Conservation (phyloP, 208 protist genomes). For the Leishmania turanica region DNA sequence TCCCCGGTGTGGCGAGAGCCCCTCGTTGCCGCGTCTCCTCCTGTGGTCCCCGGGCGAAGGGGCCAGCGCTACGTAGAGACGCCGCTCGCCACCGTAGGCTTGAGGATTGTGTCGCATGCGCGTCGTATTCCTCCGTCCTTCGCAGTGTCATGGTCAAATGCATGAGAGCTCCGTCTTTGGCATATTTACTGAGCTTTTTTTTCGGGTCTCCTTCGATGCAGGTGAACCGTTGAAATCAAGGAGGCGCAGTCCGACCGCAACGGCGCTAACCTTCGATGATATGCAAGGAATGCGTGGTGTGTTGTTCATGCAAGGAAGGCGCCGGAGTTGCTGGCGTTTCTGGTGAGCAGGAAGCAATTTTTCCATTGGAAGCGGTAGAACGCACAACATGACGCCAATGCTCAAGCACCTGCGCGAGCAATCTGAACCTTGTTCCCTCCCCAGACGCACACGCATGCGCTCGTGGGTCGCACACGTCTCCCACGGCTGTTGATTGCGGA, state of each 20-base stretch:
- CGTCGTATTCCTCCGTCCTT: neutral
- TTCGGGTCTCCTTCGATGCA: neutral
- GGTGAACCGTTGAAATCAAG: neutral
- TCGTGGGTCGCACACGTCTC: neutral
- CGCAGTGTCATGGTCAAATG: neutral
- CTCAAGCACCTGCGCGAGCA: neutral
- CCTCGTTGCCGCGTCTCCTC: neutral
- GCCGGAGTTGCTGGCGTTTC: no score
- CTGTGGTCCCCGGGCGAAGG: neutral
- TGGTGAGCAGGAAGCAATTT: no score
- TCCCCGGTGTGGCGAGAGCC: neutral
- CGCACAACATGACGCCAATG: no score
- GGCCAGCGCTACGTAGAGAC: neutral
- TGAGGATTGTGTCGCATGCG: neutral
- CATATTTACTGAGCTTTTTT: neutral
- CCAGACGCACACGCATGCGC: neutral
- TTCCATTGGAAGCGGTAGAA: no score
- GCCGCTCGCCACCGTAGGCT: neutral
- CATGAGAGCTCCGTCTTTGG: no score
- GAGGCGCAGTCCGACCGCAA: no score
- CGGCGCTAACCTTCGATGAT: no score
- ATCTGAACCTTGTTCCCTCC: neutral
- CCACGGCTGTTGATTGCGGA: neutral
- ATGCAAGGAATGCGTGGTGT: no score
- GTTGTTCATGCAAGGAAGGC: no score